Evolutionary conservation across 2,329 filamentous ascomycete genomes (phyloP).

Genomic region (Elsinoe ampelina): DNA sequence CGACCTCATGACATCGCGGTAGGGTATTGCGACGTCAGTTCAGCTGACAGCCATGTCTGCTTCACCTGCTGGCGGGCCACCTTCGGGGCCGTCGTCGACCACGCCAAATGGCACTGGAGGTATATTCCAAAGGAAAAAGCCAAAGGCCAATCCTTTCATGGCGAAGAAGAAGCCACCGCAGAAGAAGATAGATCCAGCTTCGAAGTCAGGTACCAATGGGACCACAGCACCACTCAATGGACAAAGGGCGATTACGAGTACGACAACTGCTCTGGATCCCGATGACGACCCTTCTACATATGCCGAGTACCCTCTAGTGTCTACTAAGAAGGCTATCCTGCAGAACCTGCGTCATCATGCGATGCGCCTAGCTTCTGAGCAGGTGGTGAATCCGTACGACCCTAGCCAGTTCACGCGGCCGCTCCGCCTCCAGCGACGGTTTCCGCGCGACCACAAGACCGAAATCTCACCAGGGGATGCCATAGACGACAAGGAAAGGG

Average conservation of each 20-base stretch:
- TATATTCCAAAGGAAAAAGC: conserved; percentile 27
- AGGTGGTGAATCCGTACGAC: conserved; percentile 54
- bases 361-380: conserved; percentile 58
- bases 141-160: conserved; percentile 19
- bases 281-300: conserved; percentile 21
- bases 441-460: conserved; percentile 61
- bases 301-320: conserved; percentile 60
- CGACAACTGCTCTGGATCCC: conserved; percentile 11
- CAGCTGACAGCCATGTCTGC: conserved; percentile 24
- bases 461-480: conserved; percentile 26
- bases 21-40: not conserved
- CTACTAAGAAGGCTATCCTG: conserved; percentile 70
- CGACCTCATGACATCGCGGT: not conserved
- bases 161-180: conserved; percentile 27
- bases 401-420: conserved; percentile 78
- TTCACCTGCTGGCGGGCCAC: conserved; percentile 24
- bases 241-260: not conserved
- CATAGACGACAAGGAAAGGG: conserved; percentile 57
- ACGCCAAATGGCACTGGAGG: conserved; percentile 28
- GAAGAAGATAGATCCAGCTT: conserved; percentile 14
- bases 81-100: conserved; percentile 25
- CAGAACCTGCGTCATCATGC: conserved; percentile 79
- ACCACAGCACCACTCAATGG: conserved; percentile 8
- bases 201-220: conserved; percentile 14
- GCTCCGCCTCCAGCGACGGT: conserved; percentile 78